Evolutionary conservation across 306 rosid species (phyloP), one percentile per base, ranked within the genome.

Genomic region (Glycine soja): DNA sequence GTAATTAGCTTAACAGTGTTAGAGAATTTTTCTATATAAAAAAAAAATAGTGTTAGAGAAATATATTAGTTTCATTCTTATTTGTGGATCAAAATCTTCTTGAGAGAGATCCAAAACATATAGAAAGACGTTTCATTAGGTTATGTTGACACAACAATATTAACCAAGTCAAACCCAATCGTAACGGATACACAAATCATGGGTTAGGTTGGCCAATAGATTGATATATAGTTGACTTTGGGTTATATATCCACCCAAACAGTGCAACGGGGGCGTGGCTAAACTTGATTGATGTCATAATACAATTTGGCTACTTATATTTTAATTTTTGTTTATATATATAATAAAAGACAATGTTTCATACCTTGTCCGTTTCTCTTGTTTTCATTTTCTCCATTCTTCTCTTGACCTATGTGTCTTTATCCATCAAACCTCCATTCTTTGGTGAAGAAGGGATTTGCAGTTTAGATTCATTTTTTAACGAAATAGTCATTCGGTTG

Each of bases 101-200:
- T 0, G 2, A 7, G 46, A 42, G 8, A 42, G 8, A 42, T 42
- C 46, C 46, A 45, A 45, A 45, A 48, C 53, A 48, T 10, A 48
- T 48, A 48, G 1, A 48, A 48, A 48, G 6, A 59, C 11, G 4
- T 11, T 62, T 32, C 43, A 62, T 62, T 62, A 62, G 68, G 16
- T 62, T 62, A 62, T 62, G 45, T 34, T 34, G 69, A 63, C 69
- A 32, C 69, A 63, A 63, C 45, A 63, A 19, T 19, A 19, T 19
- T 19, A 19, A 63, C 69, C 69, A 3, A 63, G 69, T 63, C 69
- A 63, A 63, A 57, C 66, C 66, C 66, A 59, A 9, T 59, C 1
- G 66, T 10, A 63, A 63, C 46, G 0, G 46, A 13, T 32, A 46
- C 45, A 63, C 16, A 34, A 32, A 63, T 24, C 43, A 32, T 34